Conservation (phyloP, 257 asterid genomes). For the Linderniella brevidens region DNA sequence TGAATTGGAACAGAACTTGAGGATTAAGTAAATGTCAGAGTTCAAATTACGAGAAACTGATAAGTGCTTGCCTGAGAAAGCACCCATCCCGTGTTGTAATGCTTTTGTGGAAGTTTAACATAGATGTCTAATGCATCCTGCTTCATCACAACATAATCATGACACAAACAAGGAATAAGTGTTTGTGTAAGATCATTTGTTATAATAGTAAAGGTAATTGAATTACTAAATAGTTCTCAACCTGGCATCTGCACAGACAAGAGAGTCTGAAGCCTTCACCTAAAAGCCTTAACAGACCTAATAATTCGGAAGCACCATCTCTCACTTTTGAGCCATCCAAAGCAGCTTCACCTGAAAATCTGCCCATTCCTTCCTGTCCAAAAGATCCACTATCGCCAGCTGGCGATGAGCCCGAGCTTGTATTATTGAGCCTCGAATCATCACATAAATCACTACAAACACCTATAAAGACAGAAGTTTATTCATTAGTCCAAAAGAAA, state of each 20-base stretch:
- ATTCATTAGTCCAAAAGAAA: constrained; percentile 5
- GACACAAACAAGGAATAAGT: background rate
- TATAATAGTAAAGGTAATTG: background rate
- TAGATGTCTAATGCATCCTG: constrained; percentile 83
- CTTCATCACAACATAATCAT: constrained; percentile 9
- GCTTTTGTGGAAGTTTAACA: constrained; percentile 66
- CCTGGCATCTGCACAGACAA: constrained; percentile 79
- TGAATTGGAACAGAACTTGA: too few relatives aligned
- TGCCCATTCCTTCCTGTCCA: constrained; percentile 51
- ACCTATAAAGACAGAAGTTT: constrained; percentile 27
- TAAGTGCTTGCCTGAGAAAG: constrained; percentile 51
- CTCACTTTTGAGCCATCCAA: constrained; percentile 32
- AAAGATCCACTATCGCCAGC: constrained; percentile 31
- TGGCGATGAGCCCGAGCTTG: constrained; percentile 36
- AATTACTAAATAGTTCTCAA: constrained; percentile 15
- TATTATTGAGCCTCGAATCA: constrained; percentile 43
- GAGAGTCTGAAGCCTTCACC: constrained; percentile 92
- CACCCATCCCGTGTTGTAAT: constrained; percentile 93
- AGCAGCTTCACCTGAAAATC: constrained; percentile 28
- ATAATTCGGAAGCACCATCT: constrained; percentile 60
- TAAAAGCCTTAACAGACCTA: constrained; percentile 61
- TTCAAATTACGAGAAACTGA: background rate
- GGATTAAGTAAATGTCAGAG: too few relatives aligned
- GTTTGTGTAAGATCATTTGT: background rate
- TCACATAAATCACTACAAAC: constrained; percentile 45